Evolutionary conservation across 1,139 yeast genomes (phyloP).

Genomic region (Yamadazyma dendronema): DNA sequence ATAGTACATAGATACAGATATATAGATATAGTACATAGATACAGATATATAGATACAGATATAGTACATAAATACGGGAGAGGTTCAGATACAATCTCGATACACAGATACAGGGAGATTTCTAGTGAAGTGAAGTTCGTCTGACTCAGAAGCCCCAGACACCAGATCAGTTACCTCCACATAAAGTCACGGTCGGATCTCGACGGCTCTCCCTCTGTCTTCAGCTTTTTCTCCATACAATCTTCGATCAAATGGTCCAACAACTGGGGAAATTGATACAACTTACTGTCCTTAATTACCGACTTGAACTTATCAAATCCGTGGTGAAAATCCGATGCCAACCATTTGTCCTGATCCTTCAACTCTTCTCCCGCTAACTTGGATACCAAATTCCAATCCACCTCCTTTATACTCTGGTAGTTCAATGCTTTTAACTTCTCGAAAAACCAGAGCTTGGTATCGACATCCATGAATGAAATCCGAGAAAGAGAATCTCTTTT

Average conservation of each 20-base stretch:
- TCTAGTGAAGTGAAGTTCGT: too few relatives aligned
- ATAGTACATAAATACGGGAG: too few relatives aligned
- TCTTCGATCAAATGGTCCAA: slow-evolving; percentile 23
- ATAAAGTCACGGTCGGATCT: neutral
- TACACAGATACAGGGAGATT: too few relatives aligned
- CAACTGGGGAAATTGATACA: slow-evolving; percentile 22
- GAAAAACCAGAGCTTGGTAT: slow-evolving; percentile 58
- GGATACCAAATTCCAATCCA: slow-evolving; percentile 52
- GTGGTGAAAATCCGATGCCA: slow-evolving; percentile 31
- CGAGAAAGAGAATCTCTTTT: slow-evolving; percentile 57
- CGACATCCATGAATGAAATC: slow-evolving; percentile 47
- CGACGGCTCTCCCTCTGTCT: neutral
- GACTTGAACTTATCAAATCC: slow-evolving; percentile 36
- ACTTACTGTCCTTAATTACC: slow-evolving; percentile 29
- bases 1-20: too few relatives aligned
- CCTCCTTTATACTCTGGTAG: slow-evolving; percentile 44
- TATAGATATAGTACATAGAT: too few relatives aligned
- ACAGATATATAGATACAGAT: too few relatives aligned
- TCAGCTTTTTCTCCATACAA: neutral
- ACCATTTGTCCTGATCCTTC: slow-evolving; percentile 20
- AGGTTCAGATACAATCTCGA: too few relatives aligned
- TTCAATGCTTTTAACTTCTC: slow-evolving; percentile 49
- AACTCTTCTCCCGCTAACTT: slow-evolving; percentile 12
- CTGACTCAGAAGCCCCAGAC: too few relatives aligned
- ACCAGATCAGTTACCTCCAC: neutral